Evolutionary conservation across 345 rosid species (phyloP), one percentile per base, ranked within the genome.

Genomic region (Streptanthus diversifolius): DNA sequence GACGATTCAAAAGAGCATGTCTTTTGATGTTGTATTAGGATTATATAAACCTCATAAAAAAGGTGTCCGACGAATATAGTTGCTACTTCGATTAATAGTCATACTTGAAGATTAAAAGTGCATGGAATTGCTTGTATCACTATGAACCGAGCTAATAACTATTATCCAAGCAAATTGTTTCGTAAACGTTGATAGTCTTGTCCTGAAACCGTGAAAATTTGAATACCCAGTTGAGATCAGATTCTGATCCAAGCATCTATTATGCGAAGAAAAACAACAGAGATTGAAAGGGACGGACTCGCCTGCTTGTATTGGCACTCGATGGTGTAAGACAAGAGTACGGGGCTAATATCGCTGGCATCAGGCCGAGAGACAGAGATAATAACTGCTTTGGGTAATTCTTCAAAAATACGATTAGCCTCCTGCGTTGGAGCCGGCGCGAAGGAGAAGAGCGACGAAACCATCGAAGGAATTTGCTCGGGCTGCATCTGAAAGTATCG

Each of bases 221-320:
- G 45, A 45, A 57, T 14, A 15, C 45, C 25, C 25, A 72, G 2
- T 51, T 15, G 48, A 43, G 30, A 63, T 10, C 45, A 11, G 15
- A 72, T 30, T 44, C 8, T 44, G 1, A 44, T 65, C 29, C 24
- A 49, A 52, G 39, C 67, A 47, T 21, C 7, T 33, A 63, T 0
- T 33, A 19, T 7, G 25, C 8, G 5, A 24, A 6, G 30, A 33
- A 17, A 56, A 11, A 8, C 3, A 24, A 25, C 1, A 12, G 40
- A 13, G 12, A 39, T 24, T 8, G 36, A 54, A 14, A 40, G 25
- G 10, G 44, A 55, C 36, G 48, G 51, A 47, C 82, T 52, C 73
- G 60, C 99, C 97, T 95, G 99, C 77, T 90, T 90, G 83, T 92
- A 95, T 62, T 81, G 93, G 58, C 90, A 73, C 80, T 91, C 92